Base-by-base conservation (phyloP, 2,329 filamentous ascomycete species). In the Fusarium denticulatum region DNA sequence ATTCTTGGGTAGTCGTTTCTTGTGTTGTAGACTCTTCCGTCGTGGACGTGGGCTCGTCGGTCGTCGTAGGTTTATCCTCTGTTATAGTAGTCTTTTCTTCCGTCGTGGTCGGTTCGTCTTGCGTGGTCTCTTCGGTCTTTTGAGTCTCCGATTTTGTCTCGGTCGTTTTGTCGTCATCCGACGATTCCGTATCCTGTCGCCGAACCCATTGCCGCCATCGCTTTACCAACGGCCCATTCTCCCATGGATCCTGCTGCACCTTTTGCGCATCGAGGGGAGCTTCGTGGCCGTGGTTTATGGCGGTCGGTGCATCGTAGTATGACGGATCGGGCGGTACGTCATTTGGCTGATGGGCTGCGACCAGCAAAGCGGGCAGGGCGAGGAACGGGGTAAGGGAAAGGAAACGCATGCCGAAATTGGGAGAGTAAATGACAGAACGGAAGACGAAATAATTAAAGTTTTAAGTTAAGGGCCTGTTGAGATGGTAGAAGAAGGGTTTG, bases 191-290 rank as follows among this genome's bases (percentile, higher is more conserved):
- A 9, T 71, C 56, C 32, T 71, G 67, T 9, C 68, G 67, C 24
- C 61, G 55, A 18, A 71, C 16, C 67, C 67, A 71, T n/a, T 67
- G 39, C 45, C n/a, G 60, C 68, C 68, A 67, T 16, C 45, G 55
- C 24, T 71, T 15, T 6, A 45, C 50, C 7, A 71, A 9, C 5
- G 49, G 49, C 0, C 28, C 30, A 2, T 55, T 49, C 7, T 26
- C 40, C 55, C 55, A 56, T 3, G 22, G 9, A 16, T 39, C 39
- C 5, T 66, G 42, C 6, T 55, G 24, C 5, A 14, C n/a, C 14
- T 47, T 18, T 8, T 39, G 42, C 13, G 22, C 60, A 34, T 65
- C 3, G 20, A 26, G 12, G 0, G 30, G 18, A 5, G 14, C 22
- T 22, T 22, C n/a, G 6, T 37, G 12, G 13, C 5, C 34, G 7